phyloP scores from a whole-genome alignment of 2,329 filamentous ascomycete genomes.

The Pseudocercospora macadamiae region DNA sequence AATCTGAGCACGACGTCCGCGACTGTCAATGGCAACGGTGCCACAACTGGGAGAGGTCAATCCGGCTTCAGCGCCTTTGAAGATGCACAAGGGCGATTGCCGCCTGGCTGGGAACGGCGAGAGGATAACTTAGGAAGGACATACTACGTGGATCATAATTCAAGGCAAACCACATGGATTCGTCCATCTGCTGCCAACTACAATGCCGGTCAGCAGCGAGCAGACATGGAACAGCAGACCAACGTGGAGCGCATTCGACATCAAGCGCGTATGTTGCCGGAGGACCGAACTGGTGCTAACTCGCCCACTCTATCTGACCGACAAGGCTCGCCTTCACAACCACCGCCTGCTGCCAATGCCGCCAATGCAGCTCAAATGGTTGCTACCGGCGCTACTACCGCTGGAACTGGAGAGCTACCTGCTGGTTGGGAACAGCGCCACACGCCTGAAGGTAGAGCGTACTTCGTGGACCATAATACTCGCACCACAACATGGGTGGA shows the following conservation, averaged over 20 bases:
- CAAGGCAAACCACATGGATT: conserved; percentile 94
- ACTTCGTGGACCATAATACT: conserved; percentile 98
- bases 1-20: conserved; percentile 5
- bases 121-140: conserved; percentile 94
- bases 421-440: conserved; percentile 95
- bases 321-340: conserved; percentile 38
- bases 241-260: conserved; percentile 91
- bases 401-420: conserved; percentile 91
- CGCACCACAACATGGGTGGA: conserved; percentile 98
- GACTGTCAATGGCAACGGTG: conserved; percentile 15
- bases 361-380: conserved; percentile 77
- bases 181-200: conserved; percentile 74
- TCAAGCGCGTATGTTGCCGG: conserved; percentile 92
- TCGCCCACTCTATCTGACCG: conserved; percentile 72
- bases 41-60: conserved; percentile 45
- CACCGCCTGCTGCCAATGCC: conserved; percentile 40
- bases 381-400: conserved; percentile 91
- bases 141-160: conserved; percentile 98
- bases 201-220: conserved; percentile 74
- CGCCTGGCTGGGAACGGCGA: conserved; percentile 91
- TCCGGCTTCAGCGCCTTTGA: conserved; percentile 85
- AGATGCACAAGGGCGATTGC: conserved; percentile 89
- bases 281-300: conserved; percentile 90
- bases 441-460: conserved; percentile 90
- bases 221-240: conserved; percentile 83